phyloP scores from a whole-genome alignment of 441 rosid species.

The Gossypium trilobum region DNA sequence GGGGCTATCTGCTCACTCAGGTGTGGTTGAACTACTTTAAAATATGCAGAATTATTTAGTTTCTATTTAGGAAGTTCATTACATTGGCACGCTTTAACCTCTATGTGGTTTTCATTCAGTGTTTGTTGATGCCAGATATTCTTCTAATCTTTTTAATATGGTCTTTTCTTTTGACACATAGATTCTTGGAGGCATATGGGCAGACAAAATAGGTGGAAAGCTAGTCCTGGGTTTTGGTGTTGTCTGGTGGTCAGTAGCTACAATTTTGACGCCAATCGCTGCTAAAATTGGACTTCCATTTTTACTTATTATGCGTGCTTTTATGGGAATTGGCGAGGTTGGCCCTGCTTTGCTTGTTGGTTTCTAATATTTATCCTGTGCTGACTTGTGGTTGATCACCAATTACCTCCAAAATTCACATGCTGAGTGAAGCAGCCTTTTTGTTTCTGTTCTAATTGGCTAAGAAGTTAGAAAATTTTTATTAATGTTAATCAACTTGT shows the following conservation, averaged over 20 bases:
- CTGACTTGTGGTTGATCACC: background rate
- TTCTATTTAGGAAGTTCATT: background rate
- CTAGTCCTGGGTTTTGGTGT: constrained; percentile 89
- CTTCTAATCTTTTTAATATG: constrained; percentile 5
- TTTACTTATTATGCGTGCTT: constrained; percentile 81
- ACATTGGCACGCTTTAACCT: background rate
- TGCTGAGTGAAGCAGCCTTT: background rate
- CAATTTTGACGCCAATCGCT: constrained; percentile 90
- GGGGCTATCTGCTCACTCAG: constrained; percentile 98
- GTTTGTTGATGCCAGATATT: constrained; percentile 3
- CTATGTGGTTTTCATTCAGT: background rate
- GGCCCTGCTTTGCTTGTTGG: constrained; percentile 20
- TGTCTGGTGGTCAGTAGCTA: constrained; percentile 92
- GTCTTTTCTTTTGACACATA: constrained; percentile 26
- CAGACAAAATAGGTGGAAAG: constrained; percentile 93
- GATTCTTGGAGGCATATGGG: constrained; percentile 98
- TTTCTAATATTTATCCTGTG: constrained; percentile 7
- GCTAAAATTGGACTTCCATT: constrained; percentile 83
- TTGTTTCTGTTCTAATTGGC: background rate
- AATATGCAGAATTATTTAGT: constrained; percentile 3
- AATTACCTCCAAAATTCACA: background rate
- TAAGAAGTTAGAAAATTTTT: background rate
- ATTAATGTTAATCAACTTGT: background rate
- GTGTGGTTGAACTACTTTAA: constrained; percentile 24
- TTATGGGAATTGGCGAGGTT: constrained; percentile 99